Base-by-base conservation (phyloP, 495 filamentous ascomycete genomes). In the Evernia prunastri region DNA sequence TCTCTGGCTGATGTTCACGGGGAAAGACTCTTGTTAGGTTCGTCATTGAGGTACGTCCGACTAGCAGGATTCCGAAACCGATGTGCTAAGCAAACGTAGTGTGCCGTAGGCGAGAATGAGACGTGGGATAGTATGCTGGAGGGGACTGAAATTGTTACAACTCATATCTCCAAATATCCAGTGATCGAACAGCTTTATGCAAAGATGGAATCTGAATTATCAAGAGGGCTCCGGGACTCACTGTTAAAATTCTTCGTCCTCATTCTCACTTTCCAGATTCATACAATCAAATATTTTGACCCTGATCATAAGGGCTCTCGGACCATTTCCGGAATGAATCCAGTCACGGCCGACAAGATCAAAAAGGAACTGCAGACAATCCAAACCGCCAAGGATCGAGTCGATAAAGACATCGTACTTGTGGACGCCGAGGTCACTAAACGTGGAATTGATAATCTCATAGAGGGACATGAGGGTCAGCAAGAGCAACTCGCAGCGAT, bases 361-460 rank as follows among this genome's bases (percentile, higher is more conserved):
- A 65, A 68, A 23, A 13, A 37, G n/a, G 37, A 49, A 27, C 33
- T 43, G 39, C 40, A 45, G 35, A 45, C 35, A 4, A 58, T 68
- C 13, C 53, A 65, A 3, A 42, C 58, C 31, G 63, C 58, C 35
- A 65, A 43, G 53, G 18, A 33, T 43, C 42, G 54, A 31, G 66
- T 65, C 2, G 63, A 68, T 53, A 37, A 43, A 3, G 58, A 65
- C 27, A 58, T 66, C 25, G 47, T 31, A 20, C 66, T 68, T 25
- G 66, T 68, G 37, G 53, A 66, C 42, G 57, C 57, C 20, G 63
- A 68, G n/a, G 58, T 66, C 12, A 65, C 66, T 3, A 68, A 68
- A 35, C 35, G 37, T 36, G 66, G 63, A 1, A 66, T 68, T 33
- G 66, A 68, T n/a, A 62, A 66, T 33, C 37, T 68, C 58, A 43